These are phyloP conservation scores for Pilasporangium apinafurcum DNA, from an alignment of 352 stramenopile genomes.

Conservation along the genomic window DNA sequence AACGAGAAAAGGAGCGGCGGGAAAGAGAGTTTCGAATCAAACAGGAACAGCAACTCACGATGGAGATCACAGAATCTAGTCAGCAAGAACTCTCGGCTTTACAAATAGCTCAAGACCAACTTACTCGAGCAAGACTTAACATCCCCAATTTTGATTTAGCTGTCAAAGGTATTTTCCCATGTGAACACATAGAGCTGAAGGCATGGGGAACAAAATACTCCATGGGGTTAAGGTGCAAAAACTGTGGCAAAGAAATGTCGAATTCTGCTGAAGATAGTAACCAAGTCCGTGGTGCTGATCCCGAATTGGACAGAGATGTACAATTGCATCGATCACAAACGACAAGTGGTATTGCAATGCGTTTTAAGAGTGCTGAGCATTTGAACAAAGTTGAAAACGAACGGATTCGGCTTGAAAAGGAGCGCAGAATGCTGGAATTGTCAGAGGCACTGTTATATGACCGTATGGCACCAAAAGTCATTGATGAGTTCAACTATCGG, in stretches of 20 bases:
- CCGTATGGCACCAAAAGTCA: constrained; percentile 43
- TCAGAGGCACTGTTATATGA: constrained; percentile 55
- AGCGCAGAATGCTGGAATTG: constrained; percentile 43
- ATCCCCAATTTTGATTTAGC: constrained; percentile 57
- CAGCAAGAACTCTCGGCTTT: constrained; percentile 20
- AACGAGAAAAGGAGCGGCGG: constrained; percentile 31
- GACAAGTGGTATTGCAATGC: constrained; percentile 26
- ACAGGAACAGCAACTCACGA: constrained; percentile 38
- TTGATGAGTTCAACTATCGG: constrained; percentile 67
- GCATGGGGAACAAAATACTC: constrained; percentile 63
- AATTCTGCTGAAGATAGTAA: constrained; percentile 47
- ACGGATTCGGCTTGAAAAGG: constrained; percentile 63
- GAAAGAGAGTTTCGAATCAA: constrained; percentile 43
- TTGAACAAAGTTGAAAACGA: constrained; percentile 49
- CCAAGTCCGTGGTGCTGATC: constrained; percentile 35
- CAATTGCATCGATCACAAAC: constrained; percentile 36
- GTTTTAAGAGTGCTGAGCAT: constrained; percentile 26
- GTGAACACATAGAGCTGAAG: constrained; percentile 55
- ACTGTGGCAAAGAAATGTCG: constrained; percentile 63
- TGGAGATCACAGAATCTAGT: constrained; percentile 28
- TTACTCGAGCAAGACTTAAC: constrained; percentile 20
- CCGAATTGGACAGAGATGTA: constrained; percentile 42
- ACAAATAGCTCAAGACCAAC: constrained; percentile 18
- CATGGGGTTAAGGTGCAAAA: constrained; percentile 47
- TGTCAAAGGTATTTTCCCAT: constrained; percentile 30